These are phyloP conservation scores for Cyanidium caldarium DNA, from an alignment of 23 red algal genomes.

Conservation along the genomic window DNA sequence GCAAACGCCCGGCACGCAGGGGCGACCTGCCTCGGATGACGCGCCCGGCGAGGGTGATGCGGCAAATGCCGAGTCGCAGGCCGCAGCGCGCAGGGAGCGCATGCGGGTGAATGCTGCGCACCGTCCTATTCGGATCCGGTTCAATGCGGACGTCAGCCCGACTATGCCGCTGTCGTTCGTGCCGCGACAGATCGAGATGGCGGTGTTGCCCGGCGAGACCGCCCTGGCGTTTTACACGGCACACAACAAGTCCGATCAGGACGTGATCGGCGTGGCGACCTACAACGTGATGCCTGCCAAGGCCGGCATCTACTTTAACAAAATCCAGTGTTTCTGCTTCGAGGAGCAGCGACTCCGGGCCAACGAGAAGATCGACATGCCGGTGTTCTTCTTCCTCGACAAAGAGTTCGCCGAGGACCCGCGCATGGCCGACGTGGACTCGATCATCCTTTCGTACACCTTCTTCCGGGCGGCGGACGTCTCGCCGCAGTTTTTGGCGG, in stretches of 20 bases:
- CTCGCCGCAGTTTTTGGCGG: slow-evolving; percentile 19
- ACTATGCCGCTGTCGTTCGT: slow-evolving; percentile 71
- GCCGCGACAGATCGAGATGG: slow-evolving; percentile 31
- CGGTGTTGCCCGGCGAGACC: slow-evolving; percentile 80
- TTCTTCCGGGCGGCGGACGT: slow-evolving; percentile 91
- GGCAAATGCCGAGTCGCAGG: slow-evolving; percentile 24
- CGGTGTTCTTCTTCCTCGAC: slow-evolving; percentile 95
- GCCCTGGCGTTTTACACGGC: slow-evolving; percentile 89
- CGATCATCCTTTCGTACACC: slow-evolving; percentile 87
- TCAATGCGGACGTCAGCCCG: slow-evolving; percentile 72
- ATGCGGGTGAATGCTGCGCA: neutral
- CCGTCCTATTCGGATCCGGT: slow-evolving; percentile 66
- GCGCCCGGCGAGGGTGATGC: neutral
- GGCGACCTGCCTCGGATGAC: neutral
- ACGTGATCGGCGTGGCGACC: slow-evolving; percentile 71
- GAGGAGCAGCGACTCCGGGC: slow-evolving; percentile 86
- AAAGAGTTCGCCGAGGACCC: slow-evolving; percentile 72
- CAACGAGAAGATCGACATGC: slow-evolving; percentile 90
- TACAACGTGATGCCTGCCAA: slow-evolving; percentile 95
- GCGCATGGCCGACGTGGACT: slow-evolving; percentile 75
- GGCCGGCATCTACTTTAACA: slow-evolving; percentile 96
- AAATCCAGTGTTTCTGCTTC: slow-evolving; percentile 99
- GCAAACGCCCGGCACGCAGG: neutral
- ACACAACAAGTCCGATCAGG: slow-evolving; percentile 47
- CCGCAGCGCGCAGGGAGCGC: neutral